Conservation (phyloP, 2,329 filamentous ascomycete species). For the Paraphoma sp. region DNA sequence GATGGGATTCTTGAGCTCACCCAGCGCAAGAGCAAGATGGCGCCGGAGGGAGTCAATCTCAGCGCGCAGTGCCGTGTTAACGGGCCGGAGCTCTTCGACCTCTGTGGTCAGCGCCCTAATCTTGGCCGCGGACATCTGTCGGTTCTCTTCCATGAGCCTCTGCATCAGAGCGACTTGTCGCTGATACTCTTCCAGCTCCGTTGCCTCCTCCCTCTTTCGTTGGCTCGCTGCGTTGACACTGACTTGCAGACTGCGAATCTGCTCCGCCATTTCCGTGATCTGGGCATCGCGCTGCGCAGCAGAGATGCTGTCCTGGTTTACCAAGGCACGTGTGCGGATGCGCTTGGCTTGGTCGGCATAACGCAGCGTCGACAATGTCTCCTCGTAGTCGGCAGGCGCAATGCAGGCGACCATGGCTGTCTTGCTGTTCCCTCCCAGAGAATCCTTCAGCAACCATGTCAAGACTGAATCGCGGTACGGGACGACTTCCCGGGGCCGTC, state of each 20-base stretch:
- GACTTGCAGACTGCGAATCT: conserved; percentile 85
- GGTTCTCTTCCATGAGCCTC: conserved; percentile 92
- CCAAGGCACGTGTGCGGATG: conserved; percentile 90
- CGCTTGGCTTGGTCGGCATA: conserved; percentile 98
- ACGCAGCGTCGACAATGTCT: conserved; percentile 92
- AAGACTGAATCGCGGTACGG: conserved; percentile 90
- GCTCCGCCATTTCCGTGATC: conserved; percentile 92
- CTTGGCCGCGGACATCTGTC: conserved; percentile 90
- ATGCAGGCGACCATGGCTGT: conserved; percentile 99
- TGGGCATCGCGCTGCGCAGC: conserved; percentile 93
- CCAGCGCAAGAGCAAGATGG: conserved; percentile 85
- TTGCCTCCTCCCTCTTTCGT: conserved; percentile 80
- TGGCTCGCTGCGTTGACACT: conserved; percentile 65
- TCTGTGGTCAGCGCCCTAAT: conserved; percentile 76
- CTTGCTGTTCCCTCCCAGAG: conserved; percentile 93
- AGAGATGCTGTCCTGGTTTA: conserved; percentile 95
- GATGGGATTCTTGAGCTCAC: conserved; percentile 90
- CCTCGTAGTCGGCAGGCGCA: conserved; percentile 92
- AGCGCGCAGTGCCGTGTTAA: conserved; percentile 63
- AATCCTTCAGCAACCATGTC: conserved; percentile 92
- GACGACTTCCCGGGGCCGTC: conserved; percentile 68
- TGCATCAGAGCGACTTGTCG: conserved; percentile 88
- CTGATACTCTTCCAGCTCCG: conserved; percentile 93
- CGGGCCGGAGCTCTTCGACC: conserved; percentile 56
- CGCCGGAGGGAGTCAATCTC: conserved; percentile 88